Evolutionary conservation across 768 basidiomycete genomes (phyloP).

Genomic region (Boletus tomentosulus): DNA sequence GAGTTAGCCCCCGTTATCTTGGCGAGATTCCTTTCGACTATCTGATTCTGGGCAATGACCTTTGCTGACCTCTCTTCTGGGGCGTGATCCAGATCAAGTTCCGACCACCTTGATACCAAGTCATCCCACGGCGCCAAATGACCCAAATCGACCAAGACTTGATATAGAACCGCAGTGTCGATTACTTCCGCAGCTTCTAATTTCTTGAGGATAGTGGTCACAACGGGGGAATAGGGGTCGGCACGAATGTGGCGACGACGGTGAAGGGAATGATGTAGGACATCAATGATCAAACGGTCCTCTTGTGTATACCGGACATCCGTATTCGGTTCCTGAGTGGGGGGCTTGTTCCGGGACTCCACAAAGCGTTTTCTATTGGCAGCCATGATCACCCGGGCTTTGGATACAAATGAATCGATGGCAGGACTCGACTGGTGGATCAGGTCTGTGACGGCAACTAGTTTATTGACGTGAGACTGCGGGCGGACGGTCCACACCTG

Average conservation of each 20-base stretch:
- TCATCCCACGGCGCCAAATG: slow-evolving; percentile 82
- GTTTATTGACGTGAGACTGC: slow-evolving; percentile 45
- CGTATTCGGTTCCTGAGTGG: slow-evolving; percentile 25
- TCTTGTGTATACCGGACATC: slow-evolving; percentile 42
- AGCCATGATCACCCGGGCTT: slow-evolving; percentile 43
- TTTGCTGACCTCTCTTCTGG: slow-evolving; percentile 28
- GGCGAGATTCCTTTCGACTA: slow-evolving; percentile 20
- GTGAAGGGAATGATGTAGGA: slow-evolving; percentile 54
- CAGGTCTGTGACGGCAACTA: slow-evolving; percentile 49
- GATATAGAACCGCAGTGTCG: slow-evolving; percentile 33
- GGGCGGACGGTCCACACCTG: slow-evolving; percentile 66
- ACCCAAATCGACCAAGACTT: slow-evolving; percentile 66
- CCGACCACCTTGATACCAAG: slow-evolving; percentile 38
- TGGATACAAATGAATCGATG: slow-evolving; percentile 47
- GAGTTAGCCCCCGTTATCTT: neutral
- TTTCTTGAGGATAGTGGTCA: slow-evolving; percentile 54
- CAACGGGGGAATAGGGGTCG: slow-evolving; percentile 56
- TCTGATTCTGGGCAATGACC: slow-evolving; percentile 30
- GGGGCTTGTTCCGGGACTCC: slow-evolving; percentile 30
- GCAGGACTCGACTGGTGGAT: slow-evolving; percentile 36
- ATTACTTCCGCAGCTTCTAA: slow-evolving; percentile 38
- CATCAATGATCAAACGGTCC: slow-evolving; percentile 56
- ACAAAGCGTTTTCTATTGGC: slow-evolving; percentile 27
- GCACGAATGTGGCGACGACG: slow-evolving; percentile 44
- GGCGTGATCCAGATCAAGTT: slow-evolving; percentile 27